These are phyloP conservation scores for Ascochyta pisi DNA, from an alignment of 2,329 filamentous ascomycete genomes.

Conservation along the genomic window DNA sequence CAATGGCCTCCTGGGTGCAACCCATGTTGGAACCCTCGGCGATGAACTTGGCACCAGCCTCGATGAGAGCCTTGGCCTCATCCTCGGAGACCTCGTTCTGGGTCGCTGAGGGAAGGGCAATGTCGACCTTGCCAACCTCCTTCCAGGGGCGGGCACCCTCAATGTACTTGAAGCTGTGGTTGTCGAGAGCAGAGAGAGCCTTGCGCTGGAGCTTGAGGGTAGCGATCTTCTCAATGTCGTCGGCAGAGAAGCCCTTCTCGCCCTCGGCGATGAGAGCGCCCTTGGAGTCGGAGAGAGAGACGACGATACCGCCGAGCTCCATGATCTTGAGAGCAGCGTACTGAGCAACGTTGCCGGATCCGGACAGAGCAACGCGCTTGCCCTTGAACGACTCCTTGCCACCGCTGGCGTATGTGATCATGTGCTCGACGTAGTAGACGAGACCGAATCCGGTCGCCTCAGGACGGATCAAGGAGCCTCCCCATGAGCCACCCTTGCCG, in stretches of 20 bases:
- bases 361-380: constrained; percentile 94
- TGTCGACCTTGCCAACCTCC: constrained; percentile 86
- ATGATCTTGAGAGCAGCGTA: constrained; percentile 96
- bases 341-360: constrained; percentile 97
- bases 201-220: constrained; percentile 86
- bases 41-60: constrained; percentile 79
- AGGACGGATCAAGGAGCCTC: constrained; percentile 90
- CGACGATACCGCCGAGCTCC: constrained; percentile 89
- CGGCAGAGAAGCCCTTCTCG: constrained; percentile 75
- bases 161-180: constrained; percentile 81
- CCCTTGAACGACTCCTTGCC: constrained; percentile 85
- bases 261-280: constrained; percentile 79
- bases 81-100: constrained; percentile 97
- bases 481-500: constrained; percentile 92
- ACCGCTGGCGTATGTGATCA: constrained; percentile 76
- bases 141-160: constrained; percentile 88
- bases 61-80: constrained; percentile 83
- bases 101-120: constrained; percentile 90
- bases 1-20: constrained; percentile 93
- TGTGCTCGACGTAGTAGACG: constrained; percentile 68
- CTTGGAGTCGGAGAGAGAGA: constrained; percentile 93
- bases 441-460: constrained; percentile 97
- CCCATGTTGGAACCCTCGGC: constrained; percentile 99
- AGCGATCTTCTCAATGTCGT: constrained; percentile 80
- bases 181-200: constrained; percentile 75